Percentiles rank a stretch among this genome's conserved stretches.
These are phyloP conservation scores for Tylopilus felleus DNA, from an alignment of 768 basidiomycete species.

Conservation along the genomic window DNA sequence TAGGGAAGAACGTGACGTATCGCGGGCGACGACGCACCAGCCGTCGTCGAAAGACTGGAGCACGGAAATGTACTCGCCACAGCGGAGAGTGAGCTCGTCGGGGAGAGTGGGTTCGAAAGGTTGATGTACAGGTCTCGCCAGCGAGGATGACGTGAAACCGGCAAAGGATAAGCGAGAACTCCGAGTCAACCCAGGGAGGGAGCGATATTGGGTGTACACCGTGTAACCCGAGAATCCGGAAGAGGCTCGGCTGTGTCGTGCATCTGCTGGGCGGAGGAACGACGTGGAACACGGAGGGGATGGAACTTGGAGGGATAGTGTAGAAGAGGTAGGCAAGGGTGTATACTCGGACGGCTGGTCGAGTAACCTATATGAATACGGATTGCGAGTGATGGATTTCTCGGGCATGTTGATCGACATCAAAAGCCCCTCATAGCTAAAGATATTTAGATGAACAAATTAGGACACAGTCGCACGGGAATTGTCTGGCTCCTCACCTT, in stretches of 20 bases:
- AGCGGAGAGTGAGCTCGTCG: conserved; percentile 60
- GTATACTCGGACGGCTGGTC: conserved; percentile 41
- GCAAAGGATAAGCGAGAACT: conserved; percentile 10
- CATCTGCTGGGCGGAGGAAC: conserved; percentile 16
- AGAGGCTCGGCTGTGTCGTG: conserved; percentile 34
- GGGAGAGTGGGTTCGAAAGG: conserved; percentile 66
- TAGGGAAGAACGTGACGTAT: conserved; percentile 38
- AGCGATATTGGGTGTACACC: conserved; percentile 14
- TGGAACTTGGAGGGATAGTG: conserved; percentile 26
- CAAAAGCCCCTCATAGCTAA: conserved; percentile 44
- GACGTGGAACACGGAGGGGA: conserved; percentile 16
- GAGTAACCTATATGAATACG: conserved; percentile 42
- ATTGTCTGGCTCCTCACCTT: conserved; percentile 11
- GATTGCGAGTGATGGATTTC: conserved; percentile 39
- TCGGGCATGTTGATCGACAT: conserved; percentile 52
- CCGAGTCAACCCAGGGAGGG: conserved; percentile 1
- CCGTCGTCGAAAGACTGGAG: conserved; percentile 74
- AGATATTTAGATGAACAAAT: conserved; percentile 21
- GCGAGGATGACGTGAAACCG: conserved; percentile 29
- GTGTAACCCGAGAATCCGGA: conserved; percentile 39
- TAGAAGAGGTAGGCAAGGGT: conserved; percentile 39
- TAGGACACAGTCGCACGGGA: neutral
- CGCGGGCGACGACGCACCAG: conserved; percentile 72
- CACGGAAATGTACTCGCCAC: conserved; percentile 60
- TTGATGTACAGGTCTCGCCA: conserved; percentile 57